Evolutionary conservation across 495 filamentous ascomycete species (phyloP), one percentile per base, ranked within the genome.

Genomic region (Penicillium bialowiezense): DNA sequence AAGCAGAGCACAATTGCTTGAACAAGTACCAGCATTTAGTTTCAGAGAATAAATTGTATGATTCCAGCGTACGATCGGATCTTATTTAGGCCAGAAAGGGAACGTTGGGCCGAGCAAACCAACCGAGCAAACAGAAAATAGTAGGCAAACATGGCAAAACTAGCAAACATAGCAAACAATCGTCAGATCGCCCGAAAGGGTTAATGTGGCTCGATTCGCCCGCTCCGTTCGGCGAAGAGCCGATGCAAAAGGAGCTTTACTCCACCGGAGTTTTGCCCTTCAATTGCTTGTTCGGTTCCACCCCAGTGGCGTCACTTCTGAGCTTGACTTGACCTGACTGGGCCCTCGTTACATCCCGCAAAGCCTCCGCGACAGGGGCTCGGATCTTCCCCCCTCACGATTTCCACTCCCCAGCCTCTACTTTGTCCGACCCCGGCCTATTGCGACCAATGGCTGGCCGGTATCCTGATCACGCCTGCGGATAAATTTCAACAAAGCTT

Each of bases 231-330:
- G 29, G 29, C 29, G 29, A 32, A 32, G 29, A 44, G 24, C 26
- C 5, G 13, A 35, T 12, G 32, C 31, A 44, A 44, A n/a, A 44
- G 31, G 20, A 32, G 13, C 12, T 3, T 41, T 45, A 40, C 51
- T 49, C 54, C 54, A 50, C 54, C 54, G 54, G 54, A 57, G 54
- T 57, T 57, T 57, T 57, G 51, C 54, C 44, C 4, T 39, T 40
- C 40, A 33, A 44, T 33, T 13, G 18, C 35, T 33, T 48, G 21
- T 47, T 52, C 43, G 28, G 50, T 48, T 14, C 36, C 23, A 8
- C 23, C 26, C 47, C 36, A 26, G 37, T 48, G 50, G 42, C 43
- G 33, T 20, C 35, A 36, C 28, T 37, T 41, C 14, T 37, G 26
- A 51, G 49, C 49, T 52, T 52, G 34, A 52, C 41, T 40, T 26